Evolutionary conservation across 257 asterid genomes (phyloP).

Genomic region (Plantago ovata): DNA sequence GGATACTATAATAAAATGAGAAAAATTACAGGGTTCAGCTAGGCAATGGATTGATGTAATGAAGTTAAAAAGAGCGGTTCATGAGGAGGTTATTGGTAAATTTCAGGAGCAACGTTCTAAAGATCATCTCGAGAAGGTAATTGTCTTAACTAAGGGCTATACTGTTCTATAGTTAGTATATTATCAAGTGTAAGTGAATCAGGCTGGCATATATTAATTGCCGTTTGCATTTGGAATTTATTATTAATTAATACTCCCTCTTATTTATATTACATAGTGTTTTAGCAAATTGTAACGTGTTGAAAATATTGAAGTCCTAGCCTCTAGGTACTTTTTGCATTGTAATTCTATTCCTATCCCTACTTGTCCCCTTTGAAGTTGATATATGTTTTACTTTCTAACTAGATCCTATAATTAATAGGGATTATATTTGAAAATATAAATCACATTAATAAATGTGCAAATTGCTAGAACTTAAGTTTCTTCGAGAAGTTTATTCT

Average conservation of each 20-base stretch:
- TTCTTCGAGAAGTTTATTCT: too few species aligned
- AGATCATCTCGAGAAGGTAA: conserved; percentile 50
- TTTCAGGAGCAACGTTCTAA: conserved; percentile 54
- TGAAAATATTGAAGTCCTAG: too few species aligned
- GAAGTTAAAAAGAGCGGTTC: conserved; percentile 86
- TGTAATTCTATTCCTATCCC: too few species aligned
- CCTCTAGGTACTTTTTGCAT: too few species aligned
- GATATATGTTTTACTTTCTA: too few species aligned
- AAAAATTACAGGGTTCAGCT: conserved; percentile 41
- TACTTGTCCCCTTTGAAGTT: too few species aligned
- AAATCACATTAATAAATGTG: too few species aligned
- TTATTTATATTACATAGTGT: neutral
- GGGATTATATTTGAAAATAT: too few species aligned
- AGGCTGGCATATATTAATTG: neutral
- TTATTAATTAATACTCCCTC: neutral
- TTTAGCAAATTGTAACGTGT: neutral
- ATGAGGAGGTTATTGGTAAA: conserved; percentile 86
- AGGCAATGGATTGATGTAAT: conserved; percentile 78
- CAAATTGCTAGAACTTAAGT: too few species aligned
- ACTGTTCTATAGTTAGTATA: conserved; percentile 4
- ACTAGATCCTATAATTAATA: too few species aligned
- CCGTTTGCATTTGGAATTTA: neutral
- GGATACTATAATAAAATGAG: conserved; percentile 16
- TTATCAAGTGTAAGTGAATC: neutral
- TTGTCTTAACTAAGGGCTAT: conserved; percentile 10